These are phyloP conservation scores for Teunomyces barrocoloradensis DNA, from an alignment of 805 yeast species.

Conservation along the genomic window DNA sequence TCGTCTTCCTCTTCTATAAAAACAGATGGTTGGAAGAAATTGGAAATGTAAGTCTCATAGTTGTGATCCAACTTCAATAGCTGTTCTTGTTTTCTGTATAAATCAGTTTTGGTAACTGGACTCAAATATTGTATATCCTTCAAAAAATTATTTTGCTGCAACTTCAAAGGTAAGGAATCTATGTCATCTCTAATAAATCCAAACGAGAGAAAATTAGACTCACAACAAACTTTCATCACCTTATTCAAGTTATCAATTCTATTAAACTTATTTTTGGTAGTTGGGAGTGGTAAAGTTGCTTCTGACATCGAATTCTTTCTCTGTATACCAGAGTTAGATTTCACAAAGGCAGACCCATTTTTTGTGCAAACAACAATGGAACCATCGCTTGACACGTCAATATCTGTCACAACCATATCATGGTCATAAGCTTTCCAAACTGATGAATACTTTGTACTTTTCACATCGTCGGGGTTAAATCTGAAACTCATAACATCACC, in stretches of 20 bases:
- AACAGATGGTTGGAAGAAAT: constrained; percentile 24
- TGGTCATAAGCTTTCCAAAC: constrained; percentile 65
- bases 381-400: constrained; percentile 68
- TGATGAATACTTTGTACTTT: constrained; percentile 42
- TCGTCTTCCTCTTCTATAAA: constrained; percentile 1
- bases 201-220: constrained; percentile 62
- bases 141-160: constrained; percentile 45
- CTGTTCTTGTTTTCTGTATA: constrained; percentile 41
- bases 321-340: constrained; percentile 19
- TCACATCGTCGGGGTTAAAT: constrained; percentile 22
- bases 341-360: constrained; percentile 65
- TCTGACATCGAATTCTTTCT: constrained; percentile 35
- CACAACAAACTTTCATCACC: constrained; percentile 63
- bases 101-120: constrained; percentile 36
- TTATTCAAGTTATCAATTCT: constrained; percentile 54
- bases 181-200: constrained; percentile 65
- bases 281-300: constrained; percentile 26
- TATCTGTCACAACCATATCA: constrained; percentile 60
- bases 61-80: constrained; percentile 31
- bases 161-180: constrained; percentile 54
- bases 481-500: constrained; percentile 54
- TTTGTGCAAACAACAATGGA: constrained; percentile 63
- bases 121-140: constrained; percentile 57
- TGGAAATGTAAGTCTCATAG: constrained; percentile 25
- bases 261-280: constrained; percentile 46